Evolutionary conservation across 2,329 filamentous ascomycete genomes (phyloP).

Genomic region (Alternaria consortialis): DNA sequence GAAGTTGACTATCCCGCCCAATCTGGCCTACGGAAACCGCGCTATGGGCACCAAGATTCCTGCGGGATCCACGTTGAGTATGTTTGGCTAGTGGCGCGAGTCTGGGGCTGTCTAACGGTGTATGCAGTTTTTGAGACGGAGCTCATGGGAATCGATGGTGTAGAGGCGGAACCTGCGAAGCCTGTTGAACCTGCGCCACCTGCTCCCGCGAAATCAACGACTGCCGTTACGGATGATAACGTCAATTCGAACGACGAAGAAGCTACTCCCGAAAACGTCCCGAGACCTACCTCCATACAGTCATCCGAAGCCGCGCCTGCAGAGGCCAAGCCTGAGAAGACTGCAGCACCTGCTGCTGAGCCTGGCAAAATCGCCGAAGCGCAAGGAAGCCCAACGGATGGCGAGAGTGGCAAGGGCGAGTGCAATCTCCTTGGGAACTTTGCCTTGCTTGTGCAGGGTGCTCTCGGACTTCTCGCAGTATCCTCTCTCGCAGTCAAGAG

Average conservation of each 20-base stretch:
- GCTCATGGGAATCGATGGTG: constrained; percentile 78
- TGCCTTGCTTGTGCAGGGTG: constrained; percentile 87
- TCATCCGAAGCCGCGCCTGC: constrained; percentile 14
- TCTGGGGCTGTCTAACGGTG: constrained; percentile 21
- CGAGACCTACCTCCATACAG: constrained; percentile 17
- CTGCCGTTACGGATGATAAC: constrained; percentile 16
- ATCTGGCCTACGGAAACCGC: constrained; percentile 80
- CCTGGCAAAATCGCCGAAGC: constrained; percentile 27
- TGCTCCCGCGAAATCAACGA: constrained; percentile 8
- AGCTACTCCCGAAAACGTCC: constrained; percentile 19
- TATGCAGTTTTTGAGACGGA: constrained; percentile 86
- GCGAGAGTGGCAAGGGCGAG: constrained; percentile 69
- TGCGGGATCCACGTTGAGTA: constrained; percentile 77
- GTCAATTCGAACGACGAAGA: constrained; percentile 17
- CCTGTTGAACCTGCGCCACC: constrained; percentile 3
- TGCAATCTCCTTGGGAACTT: constrained; percentile 90
- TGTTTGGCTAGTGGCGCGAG: constrained; percentile 31
- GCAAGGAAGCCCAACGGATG: constrained; percentile 45
- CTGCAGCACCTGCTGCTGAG: constrained; percentile 22
- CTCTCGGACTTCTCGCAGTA: constrained; percentile 83
- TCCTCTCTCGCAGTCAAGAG: constrained; percentile 91
- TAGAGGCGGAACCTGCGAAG: constrained; percentile 32
- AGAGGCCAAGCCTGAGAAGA: constrained; percentile 20
- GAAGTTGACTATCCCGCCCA: constrained; percentile 88
- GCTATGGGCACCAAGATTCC: constrained; percentile 77